Evolutionary conservation across 2,329 filamentous ascomycete species (phyloP), one percentile per base, ranked within the genome.

Genomic region (Thermomyces lanuginosus): DNA sequence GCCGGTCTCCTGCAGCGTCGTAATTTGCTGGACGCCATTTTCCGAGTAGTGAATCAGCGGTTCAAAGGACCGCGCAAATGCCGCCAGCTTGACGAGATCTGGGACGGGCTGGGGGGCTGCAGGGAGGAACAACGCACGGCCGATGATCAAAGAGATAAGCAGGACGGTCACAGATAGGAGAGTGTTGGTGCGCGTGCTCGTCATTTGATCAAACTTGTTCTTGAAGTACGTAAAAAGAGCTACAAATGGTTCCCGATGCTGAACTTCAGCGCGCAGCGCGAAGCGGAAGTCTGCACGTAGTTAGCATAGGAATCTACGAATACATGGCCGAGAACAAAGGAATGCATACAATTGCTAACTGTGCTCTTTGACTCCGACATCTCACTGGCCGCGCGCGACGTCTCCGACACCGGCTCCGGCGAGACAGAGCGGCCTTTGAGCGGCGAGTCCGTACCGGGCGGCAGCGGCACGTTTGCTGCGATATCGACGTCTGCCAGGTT

Each of bases 41-140:
- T 93, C 83, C 0, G 83, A 92, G 48, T 91, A 92, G 58, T 89
- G 89, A 35, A 95, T 91, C 22, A 93, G 66, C 4, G 86, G 86
- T 50, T 93, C 86, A 45, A 93, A 92, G 6, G 82, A 82, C 42
- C 81, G 81, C 25, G 84, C 84, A 37, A 95, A 70, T 27, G 77
- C 75, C 3, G 84, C 84, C 13, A 93, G 76, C 49, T 92, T 92
- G 46, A 92, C 76, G 9, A 95, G 64, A 47, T 93, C 84, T 0
- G 81, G 81, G 2, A 78, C 75, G 1, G 78, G 69, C 8, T 63
- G 72, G 19, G 68, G 63, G 4, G 61, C 52, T 16, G 72, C 75
- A 7, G 82, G 79, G 32, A 76, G 65, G 27, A 80, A 69, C 9
- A 91, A 56, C 6, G 69, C 64, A 34, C 73, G 69, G 39, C 80